Conservation (phyloP, 768 basidiomycete species). For the Boletus eberwhitei region DNA sequence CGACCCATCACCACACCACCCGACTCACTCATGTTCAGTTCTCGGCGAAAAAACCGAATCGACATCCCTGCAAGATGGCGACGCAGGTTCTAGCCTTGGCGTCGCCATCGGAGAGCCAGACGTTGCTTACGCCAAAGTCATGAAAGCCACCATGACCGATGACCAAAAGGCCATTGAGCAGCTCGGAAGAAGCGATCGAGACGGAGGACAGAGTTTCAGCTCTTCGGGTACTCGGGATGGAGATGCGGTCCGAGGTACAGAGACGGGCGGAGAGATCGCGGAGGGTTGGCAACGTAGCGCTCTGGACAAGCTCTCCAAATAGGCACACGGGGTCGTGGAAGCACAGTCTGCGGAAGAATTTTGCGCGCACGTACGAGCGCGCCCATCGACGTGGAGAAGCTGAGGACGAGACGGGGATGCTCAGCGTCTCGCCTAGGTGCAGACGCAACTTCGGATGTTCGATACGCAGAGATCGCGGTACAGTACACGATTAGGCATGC, state of each 20-base stretch:
- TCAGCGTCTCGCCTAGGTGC: too few species aligned
- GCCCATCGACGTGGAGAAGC: too few species aligned
- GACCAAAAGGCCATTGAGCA: conserved; percentile 90
- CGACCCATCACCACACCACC: conserved; percentile 13
- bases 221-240: conserved; percentile 66
- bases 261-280: conserved; percentile 48
- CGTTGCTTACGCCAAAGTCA: conserved; percentile 48
- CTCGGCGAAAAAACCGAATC: conserved; percentile 48
- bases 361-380: too few species aligned
- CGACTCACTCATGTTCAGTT: conserved; percentile 39
- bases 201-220: conserved; percentile 68
- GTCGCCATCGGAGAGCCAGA: conserved; percentile 25
- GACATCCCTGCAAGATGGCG: conserved; percentile 29
- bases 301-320: conserved; percentile 63
- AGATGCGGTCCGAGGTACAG: conserved; percentile 33
- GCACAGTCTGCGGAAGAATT: too few species aligned
- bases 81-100: conserved; percentile 23
- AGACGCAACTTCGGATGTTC: too few species aligned
- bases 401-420: too few species aligned
- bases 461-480: too few species aligned
- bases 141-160: conserved; percentile 87
- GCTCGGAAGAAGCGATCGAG: conserved; percentile 57
- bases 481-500: too few species aligned
- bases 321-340: too few species aligned
- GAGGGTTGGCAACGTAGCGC: conserved; percentile 66